A percentile compares a stretch with the other conserved stretches of the same genome.
These are phyloP conservation scores for Zygotorulaspora florentina DNA, from an alignment of 805 yeast genomes.

Conservation along the genomic window DNA sequence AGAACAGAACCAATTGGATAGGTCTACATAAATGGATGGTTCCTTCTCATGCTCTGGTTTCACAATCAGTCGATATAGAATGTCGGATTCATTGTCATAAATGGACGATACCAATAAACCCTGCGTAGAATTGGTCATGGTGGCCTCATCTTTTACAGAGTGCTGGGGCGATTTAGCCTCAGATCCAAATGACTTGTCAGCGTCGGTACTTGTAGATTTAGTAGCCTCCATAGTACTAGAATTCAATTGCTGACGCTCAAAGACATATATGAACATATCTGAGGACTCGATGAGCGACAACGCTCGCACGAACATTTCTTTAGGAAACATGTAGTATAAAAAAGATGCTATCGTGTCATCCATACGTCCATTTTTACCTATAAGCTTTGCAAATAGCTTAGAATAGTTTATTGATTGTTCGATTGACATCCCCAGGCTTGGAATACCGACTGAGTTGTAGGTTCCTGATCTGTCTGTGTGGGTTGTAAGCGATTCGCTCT, in stretches of 20 bases:
- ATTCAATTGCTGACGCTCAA: slow-evolving; percentile 10
- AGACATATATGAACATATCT: slow-evolving; percentile 33
- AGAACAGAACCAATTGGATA: slow-evolving; percentile 33
- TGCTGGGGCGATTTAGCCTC: background rate
- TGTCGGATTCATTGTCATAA: slow-evolving; percentile 15
- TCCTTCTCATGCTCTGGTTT: slow-evolving; percentile 16
- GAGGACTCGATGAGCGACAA: slow-evolving; percentile 33
- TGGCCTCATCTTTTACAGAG: background rate
- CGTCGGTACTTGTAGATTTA: slow-evolving; percentile 5
- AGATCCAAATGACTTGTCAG: slow-evolving; percentile 2
- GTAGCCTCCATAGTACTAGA: background rate
- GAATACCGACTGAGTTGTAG: background rate
- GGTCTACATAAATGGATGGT: slow-evolving; percentile 30
- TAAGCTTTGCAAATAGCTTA: slow-evolving; percentile 20
- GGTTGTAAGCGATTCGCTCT: too few species aligned
- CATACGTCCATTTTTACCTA: slow-evolving; percentile 21
- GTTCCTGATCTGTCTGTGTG: too few species aligned
- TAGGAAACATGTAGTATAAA: slow-evolving; percentile 31
- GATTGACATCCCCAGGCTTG: background rate
- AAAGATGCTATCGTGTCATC: slow-evolving; percentile 32
- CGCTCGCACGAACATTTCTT: slow-evolving; percentile 33
- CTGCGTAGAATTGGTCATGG: background rate
- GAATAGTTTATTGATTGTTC: slow-evolving; percentile 22
- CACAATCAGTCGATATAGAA: slow-evolving; percentile 24
- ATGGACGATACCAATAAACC: slow-evolving; percentile 9